phyloP scores from a whole-genome alignment of 2,329 filamentous ascomycete genomes.

The Fusarium ramigenum region DNA sequence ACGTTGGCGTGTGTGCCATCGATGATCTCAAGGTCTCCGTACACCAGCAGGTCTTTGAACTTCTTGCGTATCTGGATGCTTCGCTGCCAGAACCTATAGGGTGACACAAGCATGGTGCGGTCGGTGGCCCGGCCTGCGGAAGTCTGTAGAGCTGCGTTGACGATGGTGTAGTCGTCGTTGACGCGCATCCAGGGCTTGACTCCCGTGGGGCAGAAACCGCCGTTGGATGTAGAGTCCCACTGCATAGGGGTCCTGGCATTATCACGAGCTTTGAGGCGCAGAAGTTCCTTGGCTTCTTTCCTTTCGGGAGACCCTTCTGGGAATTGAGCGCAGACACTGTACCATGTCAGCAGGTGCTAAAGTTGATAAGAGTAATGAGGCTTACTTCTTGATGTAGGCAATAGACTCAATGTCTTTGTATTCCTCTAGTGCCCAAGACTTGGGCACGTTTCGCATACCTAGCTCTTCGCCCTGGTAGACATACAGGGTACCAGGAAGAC shows the following conservation, averaged over 20 bases:
- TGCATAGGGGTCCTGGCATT: slow-evolving; percentile 73
- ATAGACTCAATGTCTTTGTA: slow-evolving; percentile 56
- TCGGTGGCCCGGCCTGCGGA: slow-evolving; percentile 42
- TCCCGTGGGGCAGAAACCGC: slow-evolving; percentile 49
- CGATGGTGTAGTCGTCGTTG: slow-evolving; percentile 43
- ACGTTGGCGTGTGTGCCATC: slow-evolving; percentile 36
- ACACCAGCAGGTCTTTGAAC: slow-evolving; percentile 46
- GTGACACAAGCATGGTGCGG: slow-evolving; percentile 38
- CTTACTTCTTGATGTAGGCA: slow-evolving; percentile 2
- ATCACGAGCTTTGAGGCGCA: slow-evolving; percentile 58
- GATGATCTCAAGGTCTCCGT: slow-evolving; percentile 46
- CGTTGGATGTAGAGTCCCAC: slow-evolving; percentile 57
- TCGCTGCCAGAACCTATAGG: slow-evolving; percentile 46
- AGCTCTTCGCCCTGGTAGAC: slow-evolving; percentile 75
- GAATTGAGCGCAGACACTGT: neutral
- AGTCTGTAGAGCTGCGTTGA: slow-evolving; percentile 68
- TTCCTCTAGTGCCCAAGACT: slow-evolving; percentile 66
- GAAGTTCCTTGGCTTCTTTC: slow-evolving; percentile 47
- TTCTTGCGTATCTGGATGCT: slow-evolving; percentile 42
- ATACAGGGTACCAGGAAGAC: slow-evolving; percentile 68
- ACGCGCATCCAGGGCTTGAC: slow-evolving; percentile 50
- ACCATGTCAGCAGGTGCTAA: neutral
- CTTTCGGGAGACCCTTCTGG: slow-evolving; percentile 32
- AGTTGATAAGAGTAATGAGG: accelerated
- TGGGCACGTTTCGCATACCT: slow-evolving; percentile 69